phyloP scores from a whole-genome alignment of 2,329 filamentous ascomycete species.

The Pleomassaria siparia region DNA sequence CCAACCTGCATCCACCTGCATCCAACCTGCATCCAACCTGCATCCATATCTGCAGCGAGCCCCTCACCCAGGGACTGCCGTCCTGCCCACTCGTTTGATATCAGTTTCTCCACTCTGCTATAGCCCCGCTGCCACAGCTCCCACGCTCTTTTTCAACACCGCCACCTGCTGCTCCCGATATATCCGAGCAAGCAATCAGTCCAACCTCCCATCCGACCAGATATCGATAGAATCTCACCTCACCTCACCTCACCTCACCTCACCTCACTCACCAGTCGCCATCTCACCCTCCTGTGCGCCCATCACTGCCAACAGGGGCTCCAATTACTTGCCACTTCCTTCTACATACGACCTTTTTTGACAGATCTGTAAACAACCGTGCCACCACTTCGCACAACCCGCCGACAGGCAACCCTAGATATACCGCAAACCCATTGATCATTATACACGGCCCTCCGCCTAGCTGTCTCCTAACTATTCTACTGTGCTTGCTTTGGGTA shows the following conservation, averaged over 20 bases:
- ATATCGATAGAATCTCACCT: slow-evolving; percentile 3
- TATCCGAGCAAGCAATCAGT: too few species aligned
- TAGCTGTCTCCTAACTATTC: slow-evolving; percentile 7
- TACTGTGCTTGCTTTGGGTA: slow-evolving; percentile 1
- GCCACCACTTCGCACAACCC: slow-evolving; percentile 13
- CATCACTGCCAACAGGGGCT: neutral
- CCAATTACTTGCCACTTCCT: slow-evolving; percentile 8
- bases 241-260: slow-evolving; percentile 4
- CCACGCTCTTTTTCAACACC: slow-evolving; percentile 37
- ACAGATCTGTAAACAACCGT: slow-evolving; percentile 11
- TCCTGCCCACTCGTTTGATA: slow-evolving; percentile 43
- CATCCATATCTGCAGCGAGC: slow-evolving; percentile 26
- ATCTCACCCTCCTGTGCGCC: neutral
- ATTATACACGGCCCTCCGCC: slow-evolving; percentile 9
- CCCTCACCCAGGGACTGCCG: slow-evolving; percentile 25
- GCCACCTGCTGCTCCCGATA: too few species aligned
- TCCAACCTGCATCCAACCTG: too few species aligned
- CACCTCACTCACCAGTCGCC: slow-evolving; percentile 11
- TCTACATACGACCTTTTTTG: slow-evolving; percentile 4
- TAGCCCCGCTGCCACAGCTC: slow-evolving; percentile 21
- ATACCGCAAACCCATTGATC: slow-evolving; percentile 7
- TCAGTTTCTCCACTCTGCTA: slow-evolving; percentile 26
- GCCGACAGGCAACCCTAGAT: slow-evolving; percentile 11
- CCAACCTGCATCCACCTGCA: too few species aligned
- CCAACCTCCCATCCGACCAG: neutral